Evolutionary conservation across 805 yeast genomes (phyloP), one percentile per base, ranked within the genome.

Genomic region (Spathaspora girioi): DNA sequence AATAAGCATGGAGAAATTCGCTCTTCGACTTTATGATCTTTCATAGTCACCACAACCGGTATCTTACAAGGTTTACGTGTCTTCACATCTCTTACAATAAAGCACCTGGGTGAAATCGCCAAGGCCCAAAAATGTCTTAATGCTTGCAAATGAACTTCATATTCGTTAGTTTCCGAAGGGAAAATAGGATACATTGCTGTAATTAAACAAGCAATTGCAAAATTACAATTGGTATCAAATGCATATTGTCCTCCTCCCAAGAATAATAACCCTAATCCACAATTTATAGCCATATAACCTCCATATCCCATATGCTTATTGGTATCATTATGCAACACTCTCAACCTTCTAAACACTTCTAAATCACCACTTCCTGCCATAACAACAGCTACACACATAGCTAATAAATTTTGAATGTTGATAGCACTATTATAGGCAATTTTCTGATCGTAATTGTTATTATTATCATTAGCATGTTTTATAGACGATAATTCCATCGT

Each of bases 281-380:
- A 79, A 59, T 88, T 89, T 1, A 84, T 75, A 0, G 92, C 88
- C 83, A 87, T 82, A 60, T 81, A 88, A 53, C 83, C 81, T 0
- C 96, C 94, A 64, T 80, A 90, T 9, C 75, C 73, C 44, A 73
- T 67, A 40, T 60, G 76, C 29, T 38, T 46, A 27, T 71, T 73
- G 0, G 80, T 77, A 11, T 78, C 74, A 18, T 86, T 88, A 62
- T 88, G 91, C 31, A 89, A 68, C 23, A 79, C 77, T 53, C 96
- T 76, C 43, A 89, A 71, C 48, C 97, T 76, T 58, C 92, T 77
- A 56, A 94, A 79, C 0, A 84, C 80, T 43, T 83, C 87, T 49
- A 92, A 67, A 63, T 94, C 97, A 1, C 99, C 98, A 14, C 91
- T 82, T 1, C 97, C 97, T 1, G 96, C 92, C 88, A 90, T 87